Evolutionary conservation across 176 grass and related monocot species (phyloP).

Genomic region (Sorghum bicolor): DNA sequence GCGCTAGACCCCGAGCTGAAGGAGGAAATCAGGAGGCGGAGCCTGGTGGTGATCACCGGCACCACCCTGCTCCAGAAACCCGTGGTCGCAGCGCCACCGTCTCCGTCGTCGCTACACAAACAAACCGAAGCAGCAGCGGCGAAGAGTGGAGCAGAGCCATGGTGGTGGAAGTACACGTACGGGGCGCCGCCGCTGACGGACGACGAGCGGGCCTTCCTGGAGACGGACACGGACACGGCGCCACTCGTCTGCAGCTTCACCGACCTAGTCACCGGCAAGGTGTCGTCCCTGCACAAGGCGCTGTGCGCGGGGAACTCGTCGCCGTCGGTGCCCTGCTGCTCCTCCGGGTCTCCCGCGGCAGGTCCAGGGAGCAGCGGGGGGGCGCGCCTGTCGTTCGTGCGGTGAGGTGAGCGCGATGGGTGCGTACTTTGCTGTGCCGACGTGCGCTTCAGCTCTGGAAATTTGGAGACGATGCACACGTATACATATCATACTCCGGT

Average conservation of each 20-base stretch:
- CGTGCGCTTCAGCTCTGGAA: neutral
- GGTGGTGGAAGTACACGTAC: neutral
- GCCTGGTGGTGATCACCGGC: slow-evolving; percentile 57
- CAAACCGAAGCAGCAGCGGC: neutral
- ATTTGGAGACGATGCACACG: neutral
- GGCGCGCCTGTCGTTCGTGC: neutral
- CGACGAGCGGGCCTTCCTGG: slow-evolving; percentile 45
- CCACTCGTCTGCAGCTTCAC: slow-evolving; percentile 29
- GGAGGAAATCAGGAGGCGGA: slow-evolving; percentile 52
- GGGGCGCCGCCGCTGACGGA: slow-evolving; percentile 8
- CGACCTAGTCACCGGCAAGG: slow-evolving; percentile 19
- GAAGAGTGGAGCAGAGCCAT: neutral
- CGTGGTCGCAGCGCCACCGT: neutral
- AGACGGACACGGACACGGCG: neutral
- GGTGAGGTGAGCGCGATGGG: neutral
- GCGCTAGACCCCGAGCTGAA: neutral
- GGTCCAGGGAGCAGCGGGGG: neutral
- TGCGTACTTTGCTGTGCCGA: neutral
- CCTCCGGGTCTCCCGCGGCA: neutral
- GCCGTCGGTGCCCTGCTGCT: neutral
- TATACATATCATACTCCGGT: neutral
- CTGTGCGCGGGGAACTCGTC: neutral
- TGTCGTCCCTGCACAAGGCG: neutral
- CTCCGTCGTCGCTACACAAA: neutral
- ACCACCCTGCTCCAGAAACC: slow-evolving; percentile 60